Percentiles rank a stretch among this genome's conserved stretches.
These are phyloP conservation scores for Parastagonospora avenae DNA, from an alignment of 2,329 filamentous ascomycete species.

Conservation along the genomic window DNA sequence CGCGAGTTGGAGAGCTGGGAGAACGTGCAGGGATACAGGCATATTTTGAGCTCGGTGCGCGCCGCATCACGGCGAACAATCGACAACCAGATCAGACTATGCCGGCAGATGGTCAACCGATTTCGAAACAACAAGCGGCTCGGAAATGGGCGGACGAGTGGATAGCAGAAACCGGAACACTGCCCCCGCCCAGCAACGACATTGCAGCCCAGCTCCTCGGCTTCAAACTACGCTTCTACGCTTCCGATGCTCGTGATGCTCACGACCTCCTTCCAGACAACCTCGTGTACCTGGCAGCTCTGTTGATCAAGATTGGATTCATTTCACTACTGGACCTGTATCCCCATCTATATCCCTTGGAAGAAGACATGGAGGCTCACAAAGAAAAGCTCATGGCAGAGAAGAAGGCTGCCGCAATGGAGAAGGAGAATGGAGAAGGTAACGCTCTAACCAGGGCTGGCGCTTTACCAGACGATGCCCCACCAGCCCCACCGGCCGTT, in stretches of 20 bases:
- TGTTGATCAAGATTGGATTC: slow-evolving; percentile 96
- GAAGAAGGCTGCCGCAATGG: slow-evolving; percentile 67
- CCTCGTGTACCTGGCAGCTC: slow-evolving; percentile 85
- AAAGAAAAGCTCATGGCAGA: slow-evolving; percentile 72
- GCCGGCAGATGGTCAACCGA: slow-evolving; percentile 18
- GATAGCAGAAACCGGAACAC: slow-evolving; percentile 79
- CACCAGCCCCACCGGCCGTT: slow-evolving; percentile 54
- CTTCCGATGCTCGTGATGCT: slow-evolving; percentile 75
- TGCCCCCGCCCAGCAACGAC: slow-evolving; percentile 84
- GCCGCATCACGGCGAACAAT: slow-evolving; percentile 59
- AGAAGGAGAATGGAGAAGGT: slow-evolving; percentile 68
- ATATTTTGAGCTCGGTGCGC: slow-evolving; percentile 86
- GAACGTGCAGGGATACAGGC: slow-evolving; percentile 69
- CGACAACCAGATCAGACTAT: slow-evolving; percentile 38
- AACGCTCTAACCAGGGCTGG: slow-evolving; percentile 90
- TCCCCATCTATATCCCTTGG: slow-evolving; percentile 84
- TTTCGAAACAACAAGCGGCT: slow-evolving; percentile 51
- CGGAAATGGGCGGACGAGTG: slow-evolving; percentile 60
- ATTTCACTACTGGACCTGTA: slow-evolving; percentile 91
- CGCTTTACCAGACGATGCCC: slow-evolving; percentile 81
- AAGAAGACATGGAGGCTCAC: slow-evolving; percentile 79
- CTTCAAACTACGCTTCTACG: slow-evolving; percentile 96
- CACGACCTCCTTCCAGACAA: slow-evolving; percentile 86
- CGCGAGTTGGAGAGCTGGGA: slow-evolving; percentile 68
- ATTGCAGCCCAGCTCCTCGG: slow-evolving; percentile 93